Evolutionary conservation across 2,329 filamentous ascomycete genomes (phyloP), one percentile per base, ranked within the genome.

Genomic region (Thermothelomyces thermophilus): DNA sequence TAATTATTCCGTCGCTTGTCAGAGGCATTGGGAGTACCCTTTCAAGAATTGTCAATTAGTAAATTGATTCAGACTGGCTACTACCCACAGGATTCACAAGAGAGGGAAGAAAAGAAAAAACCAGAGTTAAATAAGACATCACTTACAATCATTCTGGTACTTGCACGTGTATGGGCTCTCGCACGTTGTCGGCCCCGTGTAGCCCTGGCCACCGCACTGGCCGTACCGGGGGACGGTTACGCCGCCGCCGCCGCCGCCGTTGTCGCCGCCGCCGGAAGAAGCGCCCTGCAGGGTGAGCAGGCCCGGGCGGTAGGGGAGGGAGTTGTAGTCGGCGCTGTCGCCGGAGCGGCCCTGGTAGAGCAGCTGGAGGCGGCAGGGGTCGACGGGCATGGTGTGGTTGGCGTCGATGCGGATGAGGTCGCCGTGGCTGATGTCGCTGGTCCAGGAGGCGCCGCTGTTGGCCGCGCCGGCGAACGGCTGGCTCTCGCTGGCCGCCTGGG

Each of bases 371-470:
- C 83, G 83, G 69, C 82, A 85, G 1, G 80, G 69, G 59, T 84
- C 77, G 50, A 86, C 63, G 0, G 76, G 74, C 66, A 82, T 74
- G 1, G 80, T 85, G 68, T 86, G 74, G 58, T 85, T 81, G 2
- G 73, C 60, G 57, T 70, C 74, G 50, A 54, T 70, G 52, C 81
- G 73, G 51, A 84, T 60, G 33, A 84, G 63, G 54, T 85, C 82
- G 30, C 82, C 82, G 59, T 84, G 80, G 60, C 76, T 81, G 62
- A 86, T 83, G 53, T 83, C 79, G 62, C 82, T 77, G 40, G 80
- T 83, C 82, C 82, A 86, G 16, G 73, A 72, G 1, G 78, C 79
- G 33, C 77, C 81, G 44, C 74, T 82, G 66, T 84, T 85, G 24
- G 73, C 77, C 68, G 81, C 82, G 58, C 82, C 79, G 14, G 81